Evolutionary conservation across 345 rosid species (phyloP).

Genomic region (Sapria himalayana): DNA sequence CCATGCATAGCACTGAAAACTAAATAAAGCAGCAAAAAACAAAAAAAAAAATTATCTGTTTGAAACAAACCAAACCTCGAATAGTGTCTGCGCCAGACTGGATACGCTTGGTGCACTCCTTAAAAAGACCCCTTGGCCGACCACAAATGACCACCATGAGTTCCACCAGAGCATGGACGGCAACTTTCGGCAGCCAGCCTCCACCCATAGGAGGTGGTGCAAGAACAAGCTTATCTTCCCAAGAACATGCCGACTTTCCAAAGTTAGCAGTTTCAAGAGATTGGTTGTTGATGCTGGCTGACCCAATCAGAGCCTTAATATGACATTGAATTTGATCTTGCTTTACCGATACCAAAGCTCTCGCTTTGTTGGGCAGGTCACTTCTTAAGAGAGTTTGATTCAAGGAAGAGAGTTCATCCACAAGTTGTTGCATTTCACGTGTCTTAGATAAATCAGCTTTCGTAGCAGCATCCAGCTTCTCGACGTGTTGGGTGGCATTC

Average conservation of each 20-base stretch:
- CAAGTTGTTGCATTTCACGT: conserved; percentile 27
- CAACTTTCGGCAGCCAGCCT: conserved; percentile 86
- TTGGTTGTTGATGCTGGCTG: conserved; percentile 14
- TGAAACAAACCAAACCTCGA: conserved; percentile 28
- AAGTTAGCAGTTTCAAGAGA: conserved; percentile 39
- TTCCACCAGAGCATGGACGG: conserved; percentile 73
- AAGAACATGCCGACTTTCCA: conserved; percentile 30
- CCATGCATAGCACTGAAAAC: background rate
- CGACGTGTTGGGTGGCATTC: conserved; percentile 68
- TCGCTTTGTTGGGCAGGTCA: conserved; percentile 46
- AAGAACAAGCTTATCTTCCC: conserved; percentile 55
- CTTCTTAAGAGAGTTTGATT: conserved; percentile 45
- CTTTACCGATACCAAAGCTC: conserved; percentile 30
- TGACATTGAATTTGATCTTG: conserved; percentile 37
- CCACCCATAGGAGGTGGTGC: conserved; percentile 85
- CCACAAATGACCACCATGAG: conserved; percentile 75
- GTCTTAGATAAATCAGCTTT: conserved; percentile 45
- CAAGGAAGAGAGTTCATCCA: conserved; percentile 41
- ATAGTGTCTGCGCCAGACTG: conserved; percentile 61
- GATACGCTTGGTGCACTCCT: conserved; percentile 80
- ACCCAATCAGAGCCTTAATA: conserved; percentile 16
- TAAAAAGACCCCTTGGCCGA: conserved; percentile 88
- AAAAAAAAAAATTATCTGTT: background rate
- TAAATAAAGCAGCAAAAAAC: background rate
- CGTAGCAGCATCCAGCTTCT: conserved; percentile 72